Percentiles rank a stretch among this genome's conserved stretches.
These are phyloP conservation scores for Ceratocystis albifundus DNA, from an alignment of 2,329 filamentous ascomycete species.

Conservation along the genomic window DNA sequence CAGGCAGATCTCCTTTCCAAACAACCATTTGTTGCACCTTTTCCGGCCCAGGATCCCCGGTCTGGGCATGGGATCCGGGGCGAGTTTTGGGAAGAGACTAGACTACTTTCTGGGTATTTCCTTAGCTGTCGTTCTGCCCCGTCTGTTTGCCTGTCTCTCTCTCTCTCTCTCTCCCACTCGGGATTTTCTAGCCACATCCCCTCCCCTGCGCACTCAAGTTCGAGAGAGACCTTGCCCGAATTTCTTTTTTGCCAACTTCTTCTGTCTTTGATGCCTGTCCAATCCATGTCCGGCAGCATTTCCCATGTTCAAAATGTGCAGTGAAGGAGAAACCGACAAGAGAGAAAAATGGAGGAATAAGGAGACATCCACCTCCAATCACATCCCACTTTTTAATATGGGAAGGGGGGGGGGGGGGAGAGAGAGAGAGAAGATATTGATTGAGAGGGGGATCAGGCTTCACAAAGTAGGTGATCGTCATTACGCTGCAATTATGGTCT, in stretches of 20 bases:
- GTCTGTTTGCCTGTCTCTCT: neutral
- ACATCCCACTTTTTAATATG: neutral
- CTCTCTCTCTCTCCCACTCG: neutral
- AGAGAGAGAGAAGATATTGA: neutral
- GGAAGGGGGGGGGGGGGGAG: neutral
- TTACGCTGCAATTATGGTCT: neutral
- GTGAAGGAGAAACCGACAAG: neutral
- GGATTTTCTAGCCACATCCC: neutral
- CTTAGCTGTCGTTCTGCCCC: neutral
- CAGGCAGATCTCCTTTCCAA: neutral
- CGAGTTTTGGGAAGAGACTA: neutral
- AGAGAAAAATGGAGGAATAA: neutral
- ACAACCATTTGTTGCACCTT: neutral
- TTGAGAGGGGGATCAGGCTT: neutral
- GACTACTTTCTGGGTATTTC: neutral
- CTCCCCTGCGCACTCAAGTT: neutral
- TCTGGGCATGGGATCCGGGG: neutral
- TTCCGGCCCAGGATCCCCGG: constrained; percentile 5
- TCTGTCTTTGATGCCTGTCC: neutral
- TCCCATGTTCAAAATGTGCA: neutral
- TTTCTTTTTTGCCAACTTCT: neutral
- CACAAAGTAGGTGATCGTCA: neutral
- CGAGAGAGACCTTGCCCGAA: neutral
- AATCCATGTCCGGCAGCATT: neutral
- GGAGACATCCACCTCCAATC: neutral